Base-by-base conservation (phyloP, 208 protist species). In the Crithidia mellificae region DNA sequence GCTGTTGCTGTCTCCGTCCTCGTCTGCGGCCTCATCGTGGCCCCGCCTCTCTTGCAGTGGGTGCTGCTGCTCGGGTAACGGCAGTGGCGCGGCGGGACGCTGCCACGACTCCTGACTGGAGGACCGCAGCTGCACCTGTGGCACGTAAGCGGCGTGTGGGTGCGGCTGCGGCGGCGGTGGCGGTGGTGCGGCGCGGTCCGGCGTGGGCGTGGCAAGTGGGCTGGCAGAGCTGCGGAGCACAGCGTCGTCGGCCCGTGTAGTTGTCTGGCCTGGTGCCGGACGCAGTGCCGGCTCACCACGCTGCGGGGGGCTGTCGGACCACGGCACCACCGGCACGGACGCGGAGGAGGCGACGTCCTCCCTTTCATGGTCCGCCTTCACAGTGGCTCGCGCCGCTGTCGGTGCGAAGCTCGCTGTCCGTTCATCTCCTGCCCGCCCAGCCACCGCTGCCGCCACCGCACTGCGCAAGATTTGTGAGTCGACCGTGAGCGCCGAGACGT, bases 401-500 rank as follows among this genome's bases (percentile, higher is more conserved):
- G n/a, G n/a, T n/a, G n/a, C n/a, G n/a, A n/a, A n/a, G n/a, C n/a
- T n/a, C n/a, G n/a, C n/a, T n/a, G n/a, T n/a, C n/a, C n/a, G n/a
- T n/a, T n/a, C n/a, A n/a, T n/a, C n/a, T n/a, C n/a, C n/a, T n/a
- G n/a, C n/a, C n/a, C n/a, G n/a, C n/a, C n/a, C n/a, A n/a, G n/a
- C n/a, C n/a, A n/a, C 30, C 3, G 65, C 57, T 0, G 72, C 59
- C 12, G 56, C 47, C 27, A 63, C 63, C 1, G 44, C 55, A 14
- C 43, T 36, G 22, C 55, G 55, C 11, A 74, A 24, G 68, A 46
- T 19, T 46, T 68, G 59, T 8, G 58, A 73, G 61, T 73, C 73
- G 14, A 69, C 44, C 17, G 85, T 88, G 39, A 88, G 52, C 22
- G 74, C 85, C 9, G 83, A 89, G 17, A 92, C 77, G 27, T 91